Evolutionary conservation across 2,329 filamentous ascomycete genomes (phyloP).

Genomic region (Pleoardoris graminearum): DNA sequence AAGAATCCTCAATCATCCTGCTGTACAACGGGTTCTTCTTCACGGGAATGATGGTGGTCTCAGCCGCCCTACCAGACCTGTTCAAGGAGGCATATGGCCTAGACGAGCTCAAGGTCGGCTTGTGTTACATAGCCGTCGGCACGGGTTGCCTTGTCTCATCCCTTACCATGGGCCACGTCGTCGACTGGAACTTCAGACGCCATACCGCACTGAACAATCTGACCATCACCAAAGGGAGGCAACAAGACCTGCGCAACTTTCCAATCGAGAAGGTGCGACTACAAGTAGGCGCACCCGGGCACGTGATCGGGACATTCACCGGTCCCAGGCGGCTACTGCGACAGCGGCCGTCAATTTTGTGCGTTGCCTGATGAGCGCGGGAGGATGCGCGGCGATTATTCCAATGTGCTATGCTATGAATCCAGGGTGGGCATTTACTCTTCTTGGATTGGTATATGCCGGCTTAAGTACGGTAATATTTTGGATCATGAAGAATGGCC

Average conservation of each 20-base stretch:
- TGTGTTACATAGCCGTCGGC: constrained; percentile 38
- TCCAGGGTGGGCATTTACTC: constrained; percentile 52
- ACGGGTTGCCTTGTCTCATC: constrained; percentile 32
- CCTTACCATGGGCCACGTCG: constrained; percentile 44
- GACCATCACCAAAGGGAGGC: constrained; percentile 62
- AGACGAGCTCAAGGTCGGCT: constrained; percentile 33
- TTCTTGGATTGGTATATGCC: constrained; percentile 39
- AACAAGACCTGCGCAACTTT: constrained; percentile 56
- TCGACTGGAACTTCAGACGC: constrained; percentile 75
- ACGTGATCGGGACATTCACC: constrained; percentile 44
- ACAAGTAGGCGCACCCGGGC: constrained; percentile 45
- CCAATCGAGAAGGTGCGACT: constrained; percentile 54
- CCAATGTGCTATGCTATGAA: constrained; percentile 50
- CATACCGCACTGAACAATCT: constrained; percentile 65
- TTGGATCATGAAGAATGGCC: constrained; percentile 37
- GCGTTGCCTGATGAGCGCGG: constrained; percentile 45
- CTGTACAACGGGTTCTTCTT: constrained; percentile 41
- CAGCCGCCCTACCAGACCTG: constrained; percentile 30
- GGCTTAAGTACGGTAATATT: constrained; percentile 30
- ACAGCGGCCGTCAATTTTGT: constrained; percentile 46
- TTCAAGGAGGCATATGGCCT: constrained; percentile 34
- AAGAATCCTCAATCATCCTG: constrained; percentile 37
- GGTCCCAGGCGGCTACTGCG: constrained; percentile 45
- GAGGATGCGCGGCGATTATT: constrained; percentile 44
- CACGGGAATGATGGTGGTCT: constrained; percentile 37